A percentile compares a stretch with the other conserved stretches of the same genome.
Conservation (phyloP, 768 basidiomycete species). For the Boletus eberwhitei region DNA sequence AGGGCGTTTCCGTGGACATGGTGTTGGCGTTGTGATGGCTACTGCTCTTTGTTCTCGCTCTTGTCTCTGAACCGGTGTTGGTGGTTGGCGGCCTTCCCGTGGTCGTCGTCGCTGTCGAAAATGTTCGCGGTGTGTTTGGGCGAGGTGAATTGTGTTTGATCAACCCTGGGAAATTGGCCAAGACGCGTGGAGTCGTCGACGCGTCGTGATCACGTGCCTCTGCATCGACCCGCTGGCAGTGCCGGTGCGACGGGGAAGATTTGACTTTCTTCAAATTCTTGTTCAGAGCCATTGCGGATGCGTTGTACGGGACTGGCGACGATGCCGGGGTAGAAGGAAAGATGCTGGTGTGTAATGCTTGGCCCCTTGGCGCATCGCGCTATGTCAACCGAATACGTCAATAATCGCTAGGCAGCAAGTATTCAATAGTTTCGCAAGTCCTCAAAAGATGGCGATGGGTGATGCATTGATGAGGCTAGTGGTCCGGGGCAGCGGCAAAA, state of each 20-base stretch:
- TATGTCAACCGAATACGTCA: constrained; percentile 23
- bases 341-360: background rate
- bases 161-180: constrained; percentile 31
- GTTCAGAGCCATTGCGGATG: constrained; percentile 7
- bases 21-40: background rate
- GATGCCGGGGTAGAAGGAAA: background rate
- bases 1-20: constrained; percentile 17
- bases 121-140: background rate
- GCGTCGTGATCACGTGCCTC: constrained; percentile 31
- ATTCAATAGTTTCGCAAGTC: too few species aligned
- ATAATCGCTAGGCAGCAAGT: too few species aligned
- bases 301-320: background rate
- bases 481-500: too few species aligned
- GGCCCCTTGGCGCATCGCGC: background rate
- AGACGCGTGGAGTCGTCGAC: constrained; percentile 21
- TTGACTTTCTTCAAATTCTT: background rate
- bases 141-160: constrained; percentile 12
- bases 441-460: too few species aligned
- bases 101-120: constrained; percentile 4
- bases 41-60: background rate
- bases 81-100: background rate
- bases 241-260: background rate
- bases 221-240: background rate
- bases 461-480: too few species aligned
- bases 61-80: background rate